Evolutionary conservation across 768 basidiomycete genomes (phyloP), one percentile per base, ranked within the genome.

Genomic region (Lenzites betulinus): DNA sequence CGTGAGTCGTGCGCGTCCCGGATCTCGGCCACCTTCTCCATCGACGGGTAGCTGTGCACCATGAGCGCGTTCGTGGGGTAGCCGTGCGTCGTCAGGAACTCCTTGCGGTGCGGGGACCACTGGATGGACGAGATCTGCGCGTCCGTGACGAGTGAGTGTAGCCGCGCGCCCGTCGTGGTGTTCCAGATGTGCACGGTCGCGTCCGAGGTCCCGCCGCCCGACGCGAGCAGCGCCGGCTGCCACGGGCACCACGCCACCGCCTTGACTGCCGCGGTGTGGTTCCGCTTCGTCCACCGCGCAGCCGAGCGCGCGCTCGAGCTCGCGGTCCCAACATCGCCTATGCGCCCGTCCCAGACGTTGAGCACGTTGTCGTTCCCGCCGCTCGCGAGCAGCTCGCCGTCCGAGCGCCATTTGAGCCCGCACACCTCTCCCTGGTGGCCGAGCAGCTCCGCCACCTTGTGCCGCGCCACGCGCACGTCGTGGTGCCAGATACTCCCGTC

Each of bases 311-410:
- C 30, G 36, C 54, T 56, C 49, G 54, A 39, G 38, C 53, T 51
- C 23, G 52, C 28, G 11, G 67, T 57, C 3, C 66, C 66, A 22
- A 68, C 61, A 69, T 71, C 71, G 11, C 70, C 70, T 55, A 64
- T 78, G 55, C 92, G 82, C 7, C 89, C 92, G 66, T 99, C 96
- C 96, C 96, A 99, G 51, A 97, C 89, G 69, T 97, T 96, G 54
- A 98, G 95, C 20, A 97, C 94, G 64, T 98, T 98, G 73, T 98
- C 97, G 70, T 98, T 97, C 0, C 95, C 96, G 2, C 96, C 96
- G 65, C 92, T 94, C 0, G 96, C 96, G 23, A 99, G 80, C 20
- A 96, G 78, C 72, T 94, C 89, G 0, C 95, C 93, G 65, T 95
- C 95, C 2, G 79, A 70, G 47, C 95, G 80, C 95, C 95, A 98